Conservation (phyloP, 139 green algal genomes). For the Edaphochlamys debaryana region DNA sequence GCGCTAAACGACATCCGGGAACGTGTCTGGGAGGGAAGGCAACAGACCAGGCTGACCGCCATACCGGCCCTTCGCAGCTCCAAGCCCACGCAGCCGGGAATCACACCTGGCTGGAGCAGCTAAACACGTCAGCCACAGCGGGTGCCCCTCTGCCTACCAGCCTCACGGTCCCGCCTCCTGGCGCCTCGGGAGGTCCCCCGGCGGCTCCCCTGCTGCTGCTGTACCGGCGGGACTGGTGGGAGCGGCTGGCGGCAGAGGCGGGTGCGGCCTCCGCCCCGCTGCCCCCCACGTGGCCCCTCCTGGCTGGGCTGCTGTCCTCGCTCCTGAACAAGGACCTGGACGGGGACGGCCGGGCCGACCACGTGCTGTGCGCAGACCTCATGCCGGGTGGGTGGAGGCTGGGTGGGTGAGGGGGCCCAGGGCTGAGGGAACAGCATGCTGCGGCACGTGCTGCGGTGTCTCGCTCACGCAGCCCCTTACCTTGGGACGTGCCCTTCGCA, state of each 20-base stretch:
- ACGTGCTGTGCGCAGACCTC: neutral
- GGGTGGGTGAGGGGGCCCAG: no score
- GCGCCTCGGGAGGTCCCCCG: neutral
- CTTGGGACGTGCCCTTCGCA: no score
- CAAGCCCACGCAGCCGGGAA: neutral
- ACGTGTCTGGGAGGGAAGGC: no score
- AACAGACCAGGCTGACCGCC: no score
- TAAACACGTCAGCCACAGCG: neutral
- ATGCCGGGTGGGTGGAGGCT: neutral
- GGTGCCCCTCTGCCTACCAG: neutral
- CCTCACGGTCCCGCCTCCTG: neutral
- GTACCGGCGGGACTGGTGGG: neutral
- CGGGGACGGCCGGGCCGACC: neutral
- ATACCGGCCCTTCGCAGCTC: neutral
- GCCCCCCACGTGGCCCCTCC: neutral
- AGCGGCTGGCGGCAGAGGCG: neutral
- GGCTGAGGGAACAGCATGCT: no score
- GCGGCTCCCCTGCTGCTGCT: neutral
- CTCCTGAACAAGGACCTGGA: neutral
- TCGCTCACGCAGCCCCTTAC: no score
- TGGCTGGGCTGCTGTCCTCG: neutral
- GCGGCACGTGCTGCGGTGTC: no score
- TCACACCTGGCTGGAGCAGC: neutral
- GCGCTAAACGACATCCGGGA: no score
- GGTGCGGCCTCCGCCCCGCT: neutral